Evolutionary conservation across 352 stramenopile genomes (phyloP).

Genomic region (Globisporangium radiosum): DNA sequence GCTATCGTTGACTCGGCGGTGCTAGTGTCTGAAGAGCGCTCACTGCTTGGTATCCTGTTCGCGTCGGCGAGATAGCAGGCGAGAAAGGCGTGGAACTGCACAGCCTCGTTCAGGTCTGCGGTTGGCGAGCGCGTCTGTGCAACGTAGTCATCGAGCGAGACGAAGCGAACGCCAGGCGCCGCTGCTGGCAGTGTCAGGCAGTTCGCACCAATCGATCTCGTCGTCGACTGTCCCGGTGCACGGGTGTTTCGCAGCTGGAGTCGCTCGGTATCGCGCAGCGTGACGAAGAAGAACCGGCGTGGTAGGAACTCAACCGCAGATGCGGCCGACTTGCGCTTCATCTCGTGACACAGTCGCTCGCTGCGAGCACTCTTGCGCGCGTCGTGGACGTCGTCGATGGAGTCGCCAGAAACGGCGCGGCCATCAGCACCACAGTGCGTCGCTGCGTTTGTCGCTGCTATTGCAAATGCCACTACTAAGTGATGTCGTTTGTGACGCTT

Average conservation of each 20-base stretch:
- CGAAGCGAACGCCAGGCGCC: constrained; percentile 31
- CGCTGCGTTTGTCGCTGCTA: background rate
- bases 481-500: too few relatives aligned
- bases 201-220: too few relatives aligned
- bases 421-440: constrained; percentile 1
- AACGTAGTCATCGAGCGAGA: constrained; percentile 38
- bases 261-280: constrained; percentile 28
- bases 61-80: constrained; percentile 12
- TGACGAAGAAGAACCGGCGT: constrained; percentile 42
- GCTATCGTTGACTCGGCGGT: background rate
- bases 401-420: background rate
- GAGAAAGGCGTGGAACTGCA: constrained; percentile 52
- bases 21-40: background rate
- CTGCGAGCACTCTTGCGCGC: too few relatives aligned
- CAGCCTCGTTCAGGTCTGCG: constrained; percentile 12
- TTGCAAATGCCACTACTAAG: too few relatives aligned
- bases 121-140: constrained; percentile 1
- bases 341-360: constrained; percentile 10
- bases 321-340: constrained; percentile 41
- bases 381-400: background rate
- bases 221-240: background rate
- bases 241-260: constrained; percentile 6
- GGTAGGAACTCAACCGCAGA: constrained; percentile 53
- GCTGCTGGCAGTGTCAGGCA: background rate
- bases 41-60: background rate